Percentiles rank a stretch among this genome's conserved stretches.
Evolutionary conservation across 306 rosid species (phyloP).

Genomic region (Ochetophila trinervis): DNA sequence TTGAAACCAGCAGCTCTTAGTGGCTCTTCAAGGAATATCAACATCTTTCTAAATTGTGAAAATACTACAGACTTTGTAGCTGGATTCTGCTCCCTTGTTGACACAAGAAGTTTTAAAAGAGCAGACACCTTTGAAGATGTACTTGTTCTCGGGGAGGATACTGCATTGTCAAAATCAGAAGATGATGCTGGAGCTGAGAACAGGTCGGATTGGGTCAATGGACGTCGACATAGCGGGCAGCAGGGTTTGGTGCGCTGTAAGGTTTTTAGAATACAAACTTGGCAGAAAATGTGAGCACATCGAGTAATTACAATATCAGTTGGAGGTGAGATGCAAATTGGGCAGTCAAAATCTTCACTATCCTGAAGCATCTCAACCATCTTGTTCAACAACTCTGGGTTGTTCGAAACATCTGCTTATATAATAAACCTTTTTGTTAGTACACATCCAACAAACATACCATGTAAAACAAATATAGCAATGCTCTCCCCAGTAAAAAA

Average conservation of each 20-base stretch:
- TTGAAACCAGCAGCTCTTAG: constrained; percentile 70
- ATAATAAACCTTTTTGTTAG: constrained; percentile 16
- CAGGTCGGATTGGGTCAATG: constrained; percentile 54
- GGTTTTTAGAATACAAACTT: constrained; percentile 56
- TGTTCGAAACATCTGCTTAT: constrained; percentile 61
- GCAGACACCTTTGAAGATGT: constrained; percentile 57
- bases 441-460: not conserved
- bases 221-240: constrained; percentile 79
- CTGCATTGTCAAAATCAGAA: constrained; percentile 27
- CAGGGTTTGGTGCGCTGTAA: constrained; percentile 39
- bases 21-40: constrained; percentile 53
- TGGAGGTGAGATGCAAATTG: constrained; percentile 69
- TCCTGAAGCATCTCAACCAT: constrained; percentile 64
- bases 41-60: constrained; percentile 75
- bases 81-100: constrained; percentile 48
- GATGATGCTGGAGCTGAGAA: constrained; percentile 62
- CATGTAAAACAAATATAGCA: not conserved
- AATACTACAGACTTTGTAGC: constrained; percentile 65
- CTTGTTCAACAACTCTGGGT: constrained; percentile 65
- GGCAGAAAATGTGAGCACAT: constrained; percentile 81
- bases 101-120: constrained; percentile 57
- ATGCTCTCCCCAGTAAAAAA: not conserved
- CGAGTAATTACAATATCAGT: constrained; percentile 55
- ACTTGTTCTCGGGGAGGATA: constrained; percentile 16
- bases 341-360: constrained; percentile 86